phyloP scores from a whole-genome alignment of 2,329 filamentous ascomycete species.

The Microsporum canis region DNA sequence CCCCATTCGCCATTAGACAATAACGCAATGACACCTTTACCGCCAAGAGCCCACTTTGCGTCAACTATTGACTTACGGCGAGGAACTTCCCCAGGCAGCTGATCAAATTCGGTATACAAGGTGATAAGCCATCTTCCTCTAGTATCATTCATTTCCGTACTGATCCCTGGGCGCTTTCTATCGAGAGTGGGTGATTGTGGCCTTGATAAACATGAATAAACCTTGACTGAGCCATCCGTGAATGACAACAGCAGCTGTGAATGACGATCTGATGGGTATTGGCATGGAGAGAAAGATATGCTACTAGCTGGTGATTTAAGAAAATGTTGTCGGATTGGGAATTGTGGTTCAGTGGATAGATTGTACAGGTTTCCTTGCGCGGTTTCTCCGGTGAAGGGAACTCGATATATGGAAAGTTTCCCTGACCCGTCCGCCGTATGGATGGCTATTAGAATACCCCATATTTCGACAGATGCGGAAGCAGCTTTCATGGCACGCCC shows the following conservation, averaged over 20 bases:
- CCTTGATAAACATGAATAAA: slow-evolving; percentile 44
- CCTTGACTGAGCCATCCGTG: slow-evolving; percentile 43
- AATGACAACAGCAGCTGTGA: slow-evolving; percentile 46
- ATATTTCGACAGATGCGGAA: slow-evolving; percentile 19
- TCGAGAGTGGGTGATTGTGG: slow-evolving; percentile 20
- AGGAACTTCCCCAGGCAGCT: slow-evolving; percentile 19
- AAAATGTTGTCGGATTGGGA: slow-evolving; percentile 38
- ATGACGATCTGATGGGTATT: slow-evolving; percentile 43
- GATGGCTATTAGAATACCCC: slow-evolving; percentile 38
- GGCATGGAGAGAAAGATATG: slow-evolving; percentile 44
- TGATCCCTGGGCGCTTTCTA: slow-evolving; percentile 22
- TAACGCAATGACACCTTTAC: slow-evolving; percentile 35
- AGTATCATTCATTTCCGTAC: slow-evolving; percentile 23
- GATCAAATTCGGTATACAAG: slow-evolving; percentile 30
- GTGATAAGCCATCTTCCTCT: slow-evolving; percentile 36
- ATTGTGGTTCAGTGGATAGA: slow-evolving; percentile 28
- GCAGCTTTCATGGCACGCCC: slow-evolving; percentile 14
- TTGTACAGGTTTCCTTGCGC: slow-evolving; percentile 14
- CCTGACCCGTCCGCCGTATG: slow-evolving; percentile 37
- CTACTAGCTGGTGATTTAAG: slow-evolving; percentile 41
- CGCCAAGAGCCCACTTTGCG: slow-evolving; percentile 37
- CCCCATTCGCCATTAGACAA: slow-evolving; percentile 40
- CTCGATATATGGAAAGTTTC: slow-evolving; percentile 35
- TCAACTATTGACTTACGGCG: slow-evolving; percentile 35
- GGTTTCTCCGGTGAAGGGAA: slow-evolving; percentile 26